phyloP scores from a whole-genome alignment of 2,329 filamentous ascomycete genomes.

The Pseudodiploospora longispora region DNA sequence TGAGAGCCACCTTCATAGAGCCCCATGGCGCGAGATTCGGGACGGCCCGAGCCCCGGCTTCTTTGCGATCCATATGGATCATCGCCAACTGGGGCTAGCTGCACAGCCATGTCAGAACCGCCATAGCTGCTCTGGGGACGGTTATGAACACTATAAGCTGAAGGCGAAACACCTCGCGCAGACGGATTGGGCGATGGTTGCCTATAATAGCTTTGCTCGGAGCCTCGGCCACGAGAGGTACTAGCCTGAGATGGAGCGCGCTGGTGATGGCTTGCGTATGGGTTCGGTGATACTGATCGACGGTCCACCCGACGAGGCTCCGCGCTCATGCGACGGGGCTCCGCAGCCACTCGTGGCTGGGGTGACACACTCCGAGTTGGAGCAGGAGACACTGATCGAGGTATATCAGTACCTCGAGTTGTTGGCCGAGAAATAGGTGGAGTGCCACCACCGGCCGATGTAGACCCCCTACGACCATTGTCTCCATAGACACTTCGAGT shows the following conservation, averaged over 20 bases:
- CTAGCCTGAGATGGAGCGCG: constrained; percentile 30
- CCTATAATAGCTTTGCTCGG: constrained; percentile 43
- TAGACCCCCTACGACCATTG: constrained; percentile 7
- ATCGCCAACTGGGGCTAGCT: constrained; percentile 50
- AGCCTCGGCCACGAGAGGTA: constrained; percentile 35
- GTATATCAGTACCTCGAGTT: constrained; percentile 51
- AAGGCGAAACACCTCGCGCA: constrained; percentile 40
- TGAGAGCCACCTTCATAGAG: constrained; percentile 46
- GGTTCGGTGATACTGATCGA: constrained; percentile 55
- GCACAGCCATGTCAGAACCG: constrained; percentile 56
- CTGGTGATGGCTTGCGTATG: constrained; percentile 40
- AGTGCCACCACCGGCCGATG: constrained; percentile 16
- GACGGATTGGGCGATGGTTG: constrained; percentile 44
- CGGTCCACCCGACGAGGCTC: constrained; percentile 34
- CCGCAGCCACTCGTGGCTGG: constrained; percentile 38
- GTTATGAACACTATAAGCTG: constrained; percentile 38
- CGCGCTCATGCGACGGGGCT: constrained; percentile 38
- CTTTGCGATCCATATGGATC: constrained; percentile 52
- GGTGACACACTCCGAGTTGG: constrained; percentile 58
- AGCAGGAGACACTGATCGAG: constrained; percentile 58
- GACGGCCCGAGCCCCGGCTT: constrained; percentile 39
- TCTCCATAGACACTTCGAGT: constrained; percentile 39
- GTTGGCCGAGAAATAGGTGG: constrained; percentile 45
- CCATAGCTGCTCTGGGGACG: constrained; percentile 45
- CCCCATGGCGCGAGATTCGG: constrained; percentile 45